phyloP scores from a whole-genome alignment of 306 rosid species.

The Cercis canadensis region DNA sequence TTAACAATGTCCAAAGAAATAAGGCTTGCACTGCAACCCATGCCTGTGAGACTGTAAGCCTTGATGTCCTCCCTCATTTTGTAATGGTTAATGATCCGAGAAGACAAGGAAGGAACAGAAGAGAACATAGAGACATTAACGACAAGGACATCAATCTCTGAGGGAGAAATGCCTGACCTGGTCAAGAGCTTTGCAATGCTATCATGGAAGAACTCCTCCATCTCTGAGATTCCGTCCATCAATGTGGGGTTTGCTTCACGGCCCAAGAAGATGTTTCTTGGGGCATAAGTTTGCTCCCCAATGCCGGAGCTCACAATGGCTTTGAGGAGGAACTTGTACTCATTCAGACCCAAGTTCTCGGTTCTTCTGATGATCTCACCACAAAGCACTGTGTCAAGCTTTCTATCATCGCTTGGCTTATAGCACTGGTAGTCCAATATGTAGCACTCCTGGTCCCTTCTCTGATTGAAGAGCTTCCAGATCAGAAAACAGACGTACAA shows the following conservation, averaged over 20 bases:
- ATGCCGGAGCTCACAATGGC: constrained; percentile 91
- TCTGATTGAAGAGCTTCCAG: constrained; percentile 60
- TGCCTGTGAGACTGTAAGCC: constrained; percentile 79
- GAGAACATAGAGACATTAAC: constrained; percentile 81
- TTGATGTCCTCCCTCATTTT: constrained; percentile 77
- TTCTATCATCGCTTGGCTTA: constrained; percentile 76
- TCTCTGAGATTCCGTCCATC: constrained; percentile 52
- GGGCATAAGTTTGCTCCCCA: constrained; percentile 91
- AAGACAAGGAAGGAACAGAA: constrained; percentile 62
- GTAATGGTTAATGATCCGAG: constrained; percentile 64
- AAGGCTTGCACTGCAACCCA: constrained; percentile 94
- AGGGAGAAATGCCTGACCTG: constrained; percentile 56
- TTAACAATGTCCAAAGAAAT: constrained; percentile 65
- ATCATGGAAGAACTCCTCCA: constrained; percentile 81
- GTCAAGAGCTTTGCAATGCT: constrained; percentile 58
- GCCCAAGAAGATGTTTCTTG: constrained; percentile 63
- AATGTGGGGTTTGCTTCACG: constrained; percentile 60
- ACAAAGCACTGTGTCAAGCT: constrained; percentile 62
- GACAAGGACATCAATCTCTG: constrained; percentile 77
- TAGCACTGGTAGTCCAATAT: constrained; percentile 72
- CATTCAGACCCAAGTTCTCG: constrained; percentile 61
- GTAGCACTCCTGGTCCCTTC: constrained; percentile 70
- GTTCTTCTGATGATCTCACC: constrained; percentile 60
- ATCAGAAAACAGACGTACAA: constrained; percentile 52
- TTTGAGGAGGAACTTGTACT: constrained; percentile 79